These are phyloP conservation scores for Fistulinella prunicolor DNA, from an alignment of 768 basidiomycete species.

Conservation along the genomic window DNA sequence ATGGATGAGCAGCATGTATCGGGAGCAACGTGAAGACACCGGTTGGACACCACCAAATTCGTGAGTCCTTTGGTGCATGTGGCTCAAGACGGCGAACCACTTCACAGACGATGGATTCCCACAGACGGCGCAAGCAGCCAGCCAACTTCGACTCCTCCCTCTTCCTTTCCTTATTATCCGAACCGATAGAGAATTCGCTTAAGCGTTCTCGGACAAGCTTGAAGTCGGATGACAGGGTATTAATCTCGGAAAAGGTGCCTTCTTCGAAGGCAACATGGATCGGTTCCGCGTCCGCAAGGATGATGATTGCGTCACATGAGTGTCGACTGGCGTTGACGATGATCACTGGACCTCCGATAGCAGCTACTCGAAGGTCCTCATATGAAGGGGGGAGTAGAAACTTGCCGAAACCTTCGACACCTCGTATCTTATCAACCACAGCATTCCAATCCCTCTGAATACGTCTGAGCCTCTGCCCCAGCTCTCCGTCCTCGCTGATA, in stretches of 20 bases:
- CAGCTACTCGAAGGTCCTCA: constrained; percentile 16
- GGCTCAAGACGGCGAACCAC: constrained; percentile 19
- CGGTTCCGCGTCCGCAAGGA: constrained; percentile 10
- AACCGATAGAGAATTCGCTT: neutral
- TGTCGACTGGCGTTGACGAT: constrained; percentile 29
- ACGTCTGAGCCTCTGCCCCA: constrained; percentile 16
- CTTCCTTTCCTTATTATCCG: neutral
- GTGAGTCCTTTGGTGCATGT: constrained; percentile 10
- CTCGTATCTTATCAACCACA: constrained; percentile 25
- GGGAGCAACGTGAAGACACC: constrained; percentile 24
- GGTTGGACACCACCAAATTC: constrained; percentile 33
- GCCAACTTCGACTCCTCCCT: constrained; percentile 3
- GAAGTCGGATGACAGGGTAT: constrained; percentile 4
- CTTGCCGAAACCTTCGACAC: constrained; percentile 20
- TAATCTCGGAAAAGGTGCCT: constrained; percentile 4
- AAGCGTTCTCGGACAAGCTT: neutral
- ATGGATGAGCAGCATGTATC: constrained; percentile 28
- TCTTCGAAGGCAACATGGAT: constrained; percentile 12
- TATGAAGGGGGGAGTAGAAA: constrained; percentile 24
- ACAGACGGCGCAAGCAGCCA: constrained; percentile 17
- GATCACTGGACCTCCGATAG: constrained; percentile 30
- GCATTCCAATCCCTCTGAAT: constrained; percentile 25
- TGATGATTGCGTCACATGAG: constrained; percentile 20
- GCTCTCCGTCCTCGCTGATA: constrained; percentile 6
- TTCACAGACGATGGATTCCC: constrained; percentile 19